Evolutionary conservation across 2,329 filamentous ascomycete genomes (phyloP).

Genomic region (Pseudogymnoascus sp.): DNA sequence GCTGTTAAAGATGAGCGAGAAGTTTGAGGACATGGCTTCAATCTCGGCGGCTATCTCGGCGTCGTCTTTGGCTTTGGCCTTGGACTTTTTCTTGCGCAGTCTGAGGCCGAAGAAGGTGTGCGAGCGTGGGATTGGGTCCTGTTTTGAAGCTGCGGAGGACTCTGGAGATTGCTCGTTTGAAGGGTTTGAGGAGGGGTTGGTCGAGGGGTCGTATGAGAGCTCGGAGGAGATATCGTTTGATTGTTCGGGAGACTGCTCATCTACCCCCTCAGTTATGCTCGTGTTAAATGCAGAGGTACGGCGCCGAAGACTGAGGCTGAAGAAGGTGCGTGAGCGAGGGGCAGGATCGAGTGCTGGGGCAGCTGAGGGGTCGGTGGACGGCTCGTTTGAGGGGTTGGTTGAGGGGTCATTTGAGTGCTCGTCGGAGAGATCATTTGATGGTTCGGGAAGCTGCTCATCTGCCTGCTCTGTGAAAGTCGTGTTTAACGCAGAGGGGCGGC

Average conservation of each 20-base stretch:
- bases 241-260: conserved; percentile 18
- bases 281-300: no score
- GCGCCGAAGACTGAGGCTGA: not conserved
- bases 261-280: no score
- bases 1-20: not conserved
- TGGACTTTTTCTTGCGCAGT: not conserved
- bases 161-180: not conserved
- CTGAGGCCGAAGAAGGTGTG: not conserved
- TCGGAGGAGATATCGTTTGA: not conserved
- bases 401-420: not conserved
- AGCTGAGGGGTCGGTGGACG: not conserved
- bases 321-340: not conserved
- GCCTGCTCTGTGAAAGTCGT: no score
- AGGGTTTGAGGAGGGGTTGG: not conserved
- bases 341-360: not conserved
- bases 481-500: no score
- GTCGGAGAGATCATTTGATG: not conserved
- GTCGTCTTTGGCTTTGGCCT: not conserved
- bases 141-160: not conserved
- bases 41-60: not conserved
- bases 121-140: not conserved
- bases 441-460: conserved; percentile 16
- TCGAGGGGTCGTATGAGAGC: no score
- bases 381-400: no score
- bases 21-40: not conserved